Evolutionary conservation across 2,329 filamentous ascomycete genomes (phyloP).

Genomic region (Ophiostoma piceae): DNA sequence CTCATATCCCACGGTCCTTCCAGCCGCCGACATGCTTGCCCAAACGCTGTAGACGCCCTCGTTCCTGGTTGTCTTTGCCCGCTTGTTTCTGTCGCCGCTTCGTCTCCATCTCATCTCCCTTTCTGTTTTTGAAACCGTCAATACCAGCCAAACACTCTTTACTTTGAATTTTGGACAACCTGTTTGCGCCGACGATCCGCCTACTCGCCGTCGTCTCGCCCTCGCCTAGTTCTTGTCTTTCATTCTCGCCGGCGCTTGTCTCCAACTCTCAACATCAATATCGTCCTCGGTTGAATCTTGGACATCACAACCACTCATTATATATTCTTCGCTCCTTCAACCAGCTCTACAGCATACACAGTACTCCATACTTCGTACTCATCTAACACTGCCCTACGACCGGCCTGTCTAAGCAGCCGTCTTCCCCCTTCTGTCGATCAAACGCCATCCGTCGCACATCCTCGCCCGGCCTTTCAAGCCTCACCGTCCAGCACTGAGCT

Average conservation of each 20-base stretch:
- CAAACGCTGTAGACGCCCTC: conserved; percentile 10
- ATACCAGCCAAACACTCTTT: background rate
- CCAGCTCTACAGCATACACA: background rate
- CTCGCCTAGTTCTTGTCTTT: background rate
- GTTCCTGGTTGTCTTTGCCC: background rate
- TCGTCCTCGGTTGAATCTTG: background rate
- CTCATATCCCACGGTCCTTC: background rate
- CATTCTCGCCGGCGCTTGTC: background rate
- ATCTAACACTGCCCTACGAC: background rate
- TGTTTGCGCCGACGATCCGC: conserved; percentile 3
- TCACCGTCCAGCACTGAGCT: background rate
- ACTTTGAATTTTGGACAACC: background rate
- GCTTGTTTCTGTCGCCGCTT: background rate
- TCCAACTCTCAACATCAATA: background rate
- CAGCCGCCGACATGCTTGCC: conserved; percentile 3
- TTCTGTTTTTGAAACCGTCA: background rate
- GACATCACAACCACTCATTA: background rate
- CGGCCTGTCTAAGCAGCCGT: conserved; percentile 2
- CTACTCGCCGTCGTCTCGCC: background rate
- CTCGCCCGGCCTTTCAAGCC: background rate
- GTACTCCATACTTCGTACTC: too few relatives aligned
- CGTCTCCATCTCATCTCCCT: background rate
- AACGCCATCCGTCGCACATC: conserved; percentile 16
- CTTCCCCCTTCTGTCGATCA: conserved; percentile 22
- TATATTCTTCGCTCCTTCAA: background rate